Evolutionary conservation across 1,284 basidiomycete species (phyloP).

Genomic region (Abortiporus biennis): DNA sequence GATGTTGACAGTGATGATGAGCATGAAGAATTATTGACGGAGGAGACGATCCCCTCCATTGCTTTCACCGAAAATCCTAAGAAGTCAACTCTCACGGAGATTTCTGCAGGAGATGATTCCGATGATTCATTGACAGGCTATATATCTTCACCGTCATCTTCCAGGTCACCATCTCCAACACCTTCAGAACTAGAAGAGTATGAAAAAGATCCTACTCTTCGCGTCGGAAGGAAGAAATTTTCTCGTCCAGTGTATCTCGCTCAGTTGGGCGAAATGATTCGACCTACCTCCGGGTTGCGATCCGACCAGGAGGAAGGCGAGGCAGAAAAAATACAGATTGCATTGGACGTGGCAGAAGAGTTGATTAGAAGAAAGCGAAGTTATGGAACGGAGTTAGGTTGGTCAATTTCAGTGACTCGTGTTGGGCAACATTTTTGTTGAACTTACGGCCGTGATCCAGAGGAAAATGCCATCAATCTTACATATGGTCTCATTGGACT

Average conservation of each 20-base stretch:
- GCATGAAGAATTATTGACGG: slow-evolving; percentile 1
- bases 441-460: slow-evolving; percentile 29
- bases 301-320: slow-evolving; percentile 58
- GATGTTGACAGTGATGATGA: slow-evolving; percentile 44
- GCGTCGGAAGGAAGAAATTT: slow-evolving; percentile 59
- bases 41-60: neutral
- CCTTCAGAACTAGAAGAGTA: slow-evolving; percentile 76
- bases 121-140: slow-evolving; percentile 85
- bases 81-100: neutral
- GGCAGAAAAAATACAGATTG: slow-evolving; percentile 74
- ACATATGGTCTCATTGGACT: slow-evolving; percentile 69
- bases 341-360: slow-evolving; percentile 70
- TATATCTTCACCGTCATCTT: slow-evolving; percentile 50
- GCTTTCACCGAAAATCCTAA: slow-evolving; percentile 4
- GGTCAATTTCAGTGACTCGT: slow-evolving; percentile 13
- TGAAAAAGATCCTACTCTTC: slow-evolving; percentile 79
- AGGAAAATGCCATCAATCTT: slow-evolving; percentile 86
- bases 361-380: slow-evolving; percentile 75
- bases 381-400: slow-evolving; percentile 85
- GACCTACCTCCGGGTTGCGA: slow-evolving; percentile 38
- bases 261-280: slow-evolving; percentile 71
- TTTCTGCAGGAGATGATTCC: slow-evolving; percentile 46
- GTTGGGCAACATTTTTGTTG: neutral
- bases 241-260: slow-evolving; percentile 76
- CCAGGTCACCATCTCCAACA: slow-evolving; percentile 75